Base-by-base conservation (phyloP, 23 red algal genomes). In the Gracilaria caudata region DNA sequence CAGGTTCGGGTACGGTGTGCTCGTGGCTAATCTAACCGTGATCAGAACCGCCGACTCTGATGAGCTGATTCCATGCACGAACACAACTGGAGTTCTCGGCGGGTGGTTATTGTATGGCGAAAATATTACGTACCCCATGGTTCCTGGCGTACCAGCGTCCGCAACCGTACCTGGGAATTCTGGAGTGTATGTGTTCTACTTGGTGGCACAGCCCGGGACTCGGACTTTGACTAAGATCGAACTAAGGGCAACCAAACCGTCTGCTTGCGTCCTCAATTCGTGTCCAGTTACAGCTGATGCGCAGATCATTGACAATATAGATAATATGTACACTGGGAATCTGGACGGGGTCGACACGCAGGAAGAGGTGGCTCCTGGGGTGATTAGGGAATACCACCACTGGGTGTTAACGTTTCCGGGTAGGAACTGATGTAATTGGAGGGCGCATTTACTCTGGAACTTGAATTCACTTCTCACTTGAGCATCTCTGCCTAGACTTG, bases 31-130 rank as follows among this genome's bases (percentile, higher is more conserved):
- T 24, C 20, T 28, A 13, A 75, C 37, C 16, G 2, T 45, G 34
- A 40, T 75, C 37, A 8, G 37, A 75, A 75, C 25, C 20, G 70
- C 70, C 20, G 70, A 75, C 40, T 75, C 40, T 12, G 70, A 25
- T 3, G 25, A 24, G 21, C n/a, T 75, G 37, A 47, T 20, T 24
- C 70, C 70, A 19, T 75, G 70, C 21, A 45, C 70, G 0, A 75
- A 75, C 49, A 21, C 25, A 1, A 46, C 38, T 49, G 70, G 21
- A 6, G 43, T 75, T 1, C 12, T 75, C 20, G 70, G 70, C 21
- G 70, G 70, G 13, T 75, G 70, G 70, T 1, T 75, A 8, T 21
- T 75, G 38, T 75, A 49, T 25, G 70, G 70, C 10, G 43, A 30
- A 14, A 21, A 75, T 47, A 28, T 46, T 14, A 47, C 70, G 20